Conservation (phyloP, 176 grass and related monocot genomes). For the Oryza australiensis region DNA sequence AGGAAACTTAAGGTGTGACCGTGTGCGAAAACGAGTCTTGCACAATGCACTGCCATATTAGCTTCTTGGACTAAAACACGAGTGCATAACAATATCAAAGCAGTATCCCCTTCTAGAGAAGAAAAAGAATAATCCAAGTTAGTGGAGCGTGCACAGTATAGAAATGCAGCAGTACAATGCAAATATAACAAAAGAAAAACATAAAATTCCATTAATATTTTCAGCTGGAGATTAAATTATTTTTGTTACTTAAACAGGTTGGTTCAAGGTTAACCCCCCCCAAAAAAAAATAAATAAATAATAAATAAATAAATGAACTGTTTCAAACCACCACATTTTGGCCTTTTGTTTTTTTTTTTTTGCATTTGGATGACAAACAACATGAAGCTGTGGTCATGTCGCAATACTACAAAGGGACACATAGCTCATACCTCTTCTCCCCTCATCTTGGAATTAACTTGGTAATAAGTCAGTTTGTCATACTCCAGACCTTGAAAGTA, state of each 20-base stretch:
- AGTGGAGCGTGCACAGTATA: neutral
- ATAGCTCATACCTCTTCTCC: neutral
- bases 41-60: neutral
- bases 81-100: too few species aligned
- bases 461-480: neutral
- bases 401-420: neutral
- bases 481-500: neutral
- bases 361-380: neutral
- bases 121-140: too few species aligned
- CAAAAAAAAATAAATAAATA: too few species aligned
- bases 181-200: neutral
- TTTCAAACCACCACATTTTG: neutral
- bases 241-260: neutral
- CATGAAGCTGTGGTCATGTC: neutral
- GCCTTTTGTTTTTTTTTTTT: neutral
- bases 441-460: neutral
- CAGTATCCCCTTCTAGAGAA: too few species aligned
- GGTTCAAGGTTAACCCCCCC: neutral
- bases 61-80: too few species aligned
- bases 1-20: neutral
- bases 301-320: neutral
- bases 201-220: neutral
- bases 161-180: neutral
- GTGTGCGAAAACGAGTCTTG: neutral
- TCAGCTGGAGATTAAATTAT: neutral